Base-by-base conservation (phyloP, 805 yeast genomes). In the Ogataea sp. region DNA sequence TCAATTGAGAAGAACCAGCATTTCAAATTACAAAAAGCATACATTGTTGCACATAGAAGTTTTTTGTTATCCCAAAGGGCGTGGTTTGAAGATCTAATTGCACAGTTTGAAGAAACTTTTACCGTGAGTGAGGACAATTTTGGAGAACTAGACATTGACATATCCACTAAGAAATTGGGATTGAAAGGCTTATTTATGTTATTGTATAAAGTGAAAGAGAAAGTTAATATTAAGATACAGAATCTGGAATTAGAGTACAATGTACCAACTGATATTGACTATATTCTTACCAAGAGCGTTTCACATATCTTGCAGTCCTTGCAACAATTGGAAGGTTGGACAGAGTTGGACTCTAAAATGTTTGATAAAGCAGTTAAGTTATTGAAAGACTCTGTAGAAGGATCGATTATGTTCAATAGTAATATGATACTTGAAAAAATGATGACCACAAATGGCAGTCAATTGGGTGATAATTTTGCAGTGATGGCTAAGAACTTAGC, bases 301-400 rank as follows among this genome's bases (percentile, higher is more conserved):
- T 58, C 56, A 4, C 68, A 65, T n/a, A 64, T 73, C 4, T 48
- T 73, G n/a, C 58, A 61, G 26, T 67, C 67, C 39, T 53, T 81
- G 16, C 51, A 62, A 30, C 81, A 79, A 39, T 54, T 71, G 47
- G 81, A 76, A 26, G 61, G 70, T 4, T 83, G 89, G 88, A 48
- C 63, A 14, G 65, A 62, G 0, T 48, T 53, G 25, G 75, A 76
- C 53, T 59, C 71, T 3, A 39, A 52, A 2, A 42, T 66, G 1
- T 74, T 70, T 40, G 67, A 71, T 14, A 50, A 59, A 2, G 56
- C 65, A 34, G 51, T 77, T 4, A 55, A 59, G 1, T 51, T 67
- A 24, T 54, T 80, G 27, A 68, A 65, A 26, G 75, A 73, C 20
- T 54, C 67, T 0, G 56, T 75, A 3, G 78, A 78, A 31, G 68